Evolutionary conservation across 305 asterid genomes (phyloP), one percentile per base, ranked within the genome.

Genomic region (Fraxinus baroniana): DNA sequence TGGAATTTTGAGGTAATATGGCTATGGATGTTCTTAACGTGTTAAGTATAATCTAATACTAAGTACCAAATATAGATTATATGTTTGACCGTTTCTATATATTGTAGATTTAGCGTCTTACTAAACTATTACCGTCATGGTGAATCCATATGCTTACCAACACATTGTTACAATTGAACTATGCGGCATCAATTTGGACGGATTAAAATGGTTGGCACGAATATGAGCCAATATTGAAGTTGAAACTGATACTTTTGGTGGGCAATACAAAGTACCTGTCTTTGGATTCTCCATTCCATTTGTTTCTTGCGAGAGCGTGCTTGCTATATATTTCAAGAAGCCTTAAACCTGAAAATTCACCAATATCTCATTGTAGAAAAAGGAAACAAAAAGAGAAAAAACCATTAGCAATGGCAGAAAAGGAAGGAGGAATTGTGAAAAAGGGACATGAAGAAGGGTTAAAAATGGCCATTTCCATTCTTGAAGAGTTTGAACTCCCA

Each of bases 401-500:
- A 32, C 52, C 46, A 66, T 74, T 26, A 74, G 12, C 30, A 76
- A 88, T 91, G 93, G 91, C 91, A 15, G 90, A 83, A 81, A 87
- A 76, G 85, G 89, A 87, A 87, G 97, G 95, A 86, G 97, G 88
- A 83, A 77, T 86, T 6, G 80, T 89, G 74, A 91, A 88, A 78
- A 81, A 78, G 49, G 95, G 95, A 6, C 92, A 91, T 2, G 94
- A 90, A 36, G 95, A 92, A 78, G 95, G 97, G 17, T 80, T 86
- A 9, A 92, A 91, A 84, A 77, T 89, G 92, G 95, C 93, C 0
- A 1, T 44, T 7, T 36, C 91, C 13, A 90, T 94, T 28, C 92
- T 94, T 1, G 91, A 92, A 74, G 98, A 94, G 75, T 91, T 91
- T 74, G 92, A 86, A 79, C 92, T 90, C 17, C 97, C 97, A 30